phyloP scores from a whole-genome alignment of 495 filamentous ascomycete species.

The Usnea hakonensis region DNA sequence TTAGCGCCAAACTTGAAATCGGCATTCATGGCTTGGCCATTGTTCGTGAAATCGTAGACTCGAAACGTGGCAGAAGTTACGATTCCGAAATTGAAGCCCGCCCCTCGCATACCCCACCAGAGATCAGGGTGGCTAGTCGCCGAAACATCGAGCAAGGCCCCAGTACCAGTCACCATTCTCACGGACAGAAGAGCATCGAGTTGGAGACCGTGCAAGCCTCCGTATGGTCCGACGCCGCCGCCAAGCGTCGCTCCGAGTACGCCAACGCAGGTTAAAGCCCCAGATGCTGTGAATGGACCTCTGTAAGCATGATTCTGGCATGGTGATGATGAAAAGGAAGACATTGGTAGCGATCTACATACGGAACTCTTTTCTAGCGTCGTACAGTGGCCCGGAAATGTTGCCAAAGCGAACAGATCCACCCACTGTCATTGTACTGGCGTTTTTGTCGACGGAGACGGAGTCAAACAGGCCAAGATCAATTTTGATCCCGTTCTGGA shows the following conservation, averaged over 20 bases:
- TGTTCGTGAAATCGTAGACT: constrained; percentile 21
- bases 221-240: constrained; percentile 30
- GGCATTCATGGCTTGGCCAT: constrained; percentile 25
- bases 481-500: constrained; percentile 27
- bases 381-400: constrained; percentile 23
- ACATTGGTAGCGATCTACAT: constrained; percentile 3
- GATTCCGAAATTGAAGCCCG: constrained; percentile 31
- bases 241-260: constrained; percentile 32
- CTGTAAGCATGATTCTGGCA: constrained; percentile 7
- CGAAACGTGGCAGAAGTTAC: constrained; percentile 20
- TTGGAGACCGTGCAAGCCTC: constrained; percentile 32
- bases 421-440: constrained; percentile 26
- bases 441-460: constrained; percentile 24
- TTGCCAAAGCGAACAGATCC: constrained; percentile 25
- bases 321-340: constrained; percentile 11
- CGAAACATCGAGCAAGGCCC: constrained; percentile 26
- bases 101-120: constrained; percentile 33
- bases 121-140: constrained; percentile 24
- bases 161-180: constrained; percentile 30
- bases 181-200: constrained; percentile 31
- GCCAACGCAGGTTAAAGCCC: constrained; percentile 26
- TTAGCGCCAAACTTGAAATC: constrained; percentile 24
- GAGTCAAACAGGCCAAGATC: constrained; percentile 26
- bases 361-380: constrained; percentile 26
- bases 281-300: constrained; percentile 12